Evolutionary conservation across 2,329 filamentous ascomycete species (phyloP).

Genomic region (Aspergillus alliaceus): DNA sequence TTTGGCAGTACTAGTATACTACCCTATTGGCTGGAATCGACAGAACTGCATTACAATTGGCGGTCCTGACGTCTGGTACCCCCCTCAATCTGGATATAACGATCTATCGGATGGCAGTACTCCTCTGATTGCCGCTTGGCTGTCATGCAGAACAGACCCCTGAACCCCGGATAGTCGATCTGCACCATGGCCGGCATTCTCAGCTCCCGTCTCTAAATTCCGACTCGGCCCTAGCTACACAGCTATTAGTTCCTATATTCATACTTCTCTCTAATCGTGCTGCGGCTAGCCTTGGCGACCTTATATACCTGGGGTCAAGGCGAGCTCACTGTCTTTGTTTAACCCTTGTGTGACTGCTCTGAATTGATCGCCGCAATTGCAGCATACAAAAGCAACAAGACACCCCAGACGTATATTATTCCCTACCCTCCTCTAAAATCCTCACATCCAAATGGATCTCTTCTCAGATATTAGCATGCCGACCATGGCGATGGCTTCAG

Average conservation of each 20-base stretch:
- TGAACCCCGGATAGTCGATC: background rate
- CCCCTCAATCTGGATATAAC: background rate
- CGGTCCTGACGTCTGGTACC: background rate
- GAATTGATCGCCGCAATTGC: background rate
- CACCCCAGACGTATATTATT: background rate
- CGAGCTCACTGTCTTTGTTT: background rate
- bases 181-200: slow-evolving; percentile 25
- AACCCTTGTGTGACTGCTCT: background rate
- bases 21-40: too few species aligned
- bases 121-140: background rate
- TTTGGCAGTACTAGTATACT: too few species aligned
- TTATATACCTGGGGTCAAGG: background rate
- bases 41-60: background rate
- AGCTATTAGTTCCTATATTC: slow-evolving; percentile 10
- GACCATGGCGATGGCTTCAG: slow-evolving; percentile 35
- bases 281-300: background rate
- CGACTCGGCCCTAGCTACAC: slow-evolving; percentile 3
- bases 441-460: slow-evolving; percentile 23
- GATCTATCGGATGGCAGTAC: background rate
- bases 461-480: slow-evolving; percentile 29
- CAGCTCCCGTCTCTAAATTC: slow-evolving; percentile 27
- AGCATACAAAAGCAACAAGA: background rate
- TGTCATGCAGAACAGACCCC: too few species aligned
- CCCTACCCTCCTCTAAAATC: background rate
- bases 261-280: background rate